These are phyloP conservation scores for Limnanthes douglasii DNA, from an alignment of 345 rosid species.

Conservation along the genomic window DNA sequence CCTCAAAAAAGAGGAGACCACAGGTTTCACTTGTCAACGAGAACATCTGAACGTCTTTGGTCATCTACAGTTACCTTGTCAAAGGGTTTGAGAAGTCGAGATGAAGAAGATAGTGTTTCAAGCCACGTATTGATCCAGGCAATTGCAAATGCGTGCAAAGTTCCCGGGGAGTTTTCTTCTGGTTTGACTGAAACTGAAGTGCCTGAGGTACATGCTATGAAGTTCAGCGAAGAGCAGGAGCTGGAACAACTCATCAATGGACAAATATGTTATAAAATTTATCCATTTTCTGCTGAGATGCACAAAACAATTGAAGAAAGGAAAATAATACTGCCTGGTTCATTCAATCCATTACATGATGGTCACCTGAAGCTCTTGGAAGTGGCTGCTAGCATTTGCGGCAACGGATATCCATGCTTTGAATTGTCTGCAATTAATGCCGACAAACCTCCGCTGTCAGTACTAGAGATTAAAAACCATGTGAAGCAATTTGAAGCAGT, in stretches of 20 bases:
- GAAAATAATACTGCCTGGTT: slow-evolving; percentile 79
- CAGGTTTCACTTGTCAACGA: too few relatives aligned
- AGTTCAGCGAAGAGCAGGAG: slow-evolving; percentile 59
- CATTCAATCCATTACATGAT: slow-evolving; percentile 90
- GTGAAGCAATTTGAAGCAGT: slow-evolving; percentile 56
- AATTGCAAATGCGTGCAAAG: slow-evolving; percentile 67
- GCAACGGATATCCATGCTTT: slow-evolving; percentile 74
- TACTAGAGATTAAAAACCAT: slow-evolving; percentile 55
- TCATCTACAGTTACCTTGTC: too few relatives aligned
- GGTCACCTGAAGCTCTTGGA: slow-evolving; percentile 88
- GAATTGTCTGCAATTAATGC: slow-evolving; percentile 89
- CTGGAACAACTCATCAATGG: slow-evolving; percentile 59
- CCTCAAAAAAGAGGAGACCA: too few relatives aligned
- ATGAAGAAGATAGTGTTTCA: too few relatives aligned
- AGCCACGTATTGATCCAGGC: slow-evolving; percentile 46
- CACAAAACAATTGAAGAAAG: slow-evolving; percentile 26
- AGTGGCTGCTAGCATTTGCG: slow-evolving; percentile 58
- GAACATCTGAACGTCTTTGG: too few relatives aligned
- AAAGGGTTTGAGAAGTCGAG: too few relatives aligned
- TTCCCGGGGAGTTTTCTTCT: slow-evolving; percentile 27
- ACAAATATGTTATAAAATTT: slow-evolving; percentile 56
- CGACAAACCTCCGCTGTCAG: slow-evolving; percentile 75
- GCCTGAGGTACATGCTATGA: slow-evolving; percentile 28
- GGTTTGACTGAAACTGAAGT: slow-evolving; percentile 51
- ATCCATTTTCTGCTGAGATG: slow-evolving; percentile 43